Base-by-base conservation (phyloP, 2,329 filamentous ascomycete genomes). In the Hypoxylon sp. region DNA sequence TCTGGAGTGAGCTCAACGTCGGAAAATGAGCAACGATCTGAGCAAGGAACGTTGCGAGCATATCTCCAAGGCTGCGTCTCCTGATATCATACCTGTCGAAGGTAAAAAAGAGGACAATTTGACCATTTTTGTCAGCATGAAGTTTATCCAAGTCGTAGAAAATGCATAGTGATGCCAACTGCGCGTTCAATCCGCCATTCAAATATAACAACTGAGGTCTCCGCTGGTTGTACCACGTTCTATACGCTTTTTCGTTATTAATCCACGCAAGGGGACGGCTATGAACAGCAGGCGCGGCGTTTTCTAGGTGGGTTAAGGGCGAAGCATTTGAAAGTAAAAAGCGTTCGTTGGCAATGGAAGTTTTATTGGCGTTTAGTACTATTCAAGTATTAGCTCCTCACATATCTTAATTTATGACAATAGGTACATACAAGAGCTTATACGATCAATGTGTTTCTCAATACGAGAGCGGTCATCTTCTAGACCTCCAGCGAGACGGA, bases 171-270 rank as follows among this genome's bases (percentile, higher is more conserved):
- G 49, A 60, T 25, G 62, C 62, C 19, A 25, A 17, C 32, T 50
- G 30, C 17, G 50, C 56, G 32, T 52, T 32, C 3, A 19, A 19
- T 3, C 32, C 11, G 2, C 62, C 23, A 32, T 14, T 17, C 2
- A 60, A 19, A 32, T 65, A 65, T 7, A 65, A 32, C 25, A 65
- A n/a, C 13, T 60, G 53, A 1, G 61, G 56, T 34, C 23, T 43
- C 23, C 41, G 45, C 14, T 65, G 41, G 17, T 55, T 60, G 41
- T 55, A 55, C 62, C 62, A 65, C 21, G 50, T 56, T 28, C 56
- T 30, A 32, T 65, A 65, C 7, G 13, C 36, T 5, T 17, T 48
- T 10, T 65, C 50, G 3, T 56, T 32, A 25, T n/a, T 32, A 17
- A 65, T 56, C 62, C 62, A 65, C 2, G 62, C 14, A 49, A 56